Evolutionary conservation across 106 monocot species (phyloP), one percentile per base, ranked within the genome.

Genomic region (Dendrobium huoshanense): DNA sequence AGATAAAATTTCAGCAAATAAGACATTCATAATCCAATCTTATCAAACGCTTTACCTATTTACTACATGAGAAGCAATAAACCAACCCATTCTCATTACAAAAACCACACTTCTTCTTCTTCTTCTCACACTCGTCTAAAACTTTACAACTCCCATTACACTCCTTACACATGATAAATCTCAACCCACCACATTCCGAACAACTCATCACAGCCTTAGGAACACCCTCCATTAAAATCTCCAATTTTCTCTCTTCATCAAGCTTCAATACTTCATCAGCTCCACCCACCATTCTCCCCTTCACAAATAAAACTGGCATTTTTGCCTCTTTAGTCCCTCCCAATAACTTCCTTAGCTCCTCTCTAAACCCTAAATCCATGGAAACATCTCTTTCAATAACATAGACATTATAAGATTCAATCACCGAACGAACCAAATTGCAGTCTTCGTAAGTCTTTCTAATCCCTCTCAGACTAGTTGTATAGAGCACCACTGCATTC

Each of bases 21-120:
- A 37, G 37, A 37, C 37, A 37, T 37, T 37, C 37, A 37, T 37
- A 37, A 37, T 37, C 37, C 37, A 37, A 37, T 37, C 37, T 37
- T 2, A 37, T 37, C 37, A 37, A 37, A 2, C 37, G 37, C 37
- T 37, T 37, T 37, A 37, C 37, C 37, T 37, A 37, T 37, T 67
- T 27, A 13, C 7, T 27, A 45, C 93, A 96, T 2, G 91, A 70
- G 31, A 93, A 88, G 80, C 96, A 96, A 59, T 87, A 88, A 29
- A 96, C 87, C 55, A 96, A 75, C 19, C 96, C 96, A 85, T 96
- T 96, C 90, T 96, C 94, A 81, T 96, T 96, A 83, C 96, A 96
- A 55, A 83, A 84, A 9, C 72, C 92, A 80, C 96, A 96, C 83
- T 79, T 92, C 13, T 89, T 82, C 84, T 79, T 86, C 82, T 88